Base-by-base conservation (phyloP, 805 yeast genomes). In the Komagataella mondaviorum region DNA sequence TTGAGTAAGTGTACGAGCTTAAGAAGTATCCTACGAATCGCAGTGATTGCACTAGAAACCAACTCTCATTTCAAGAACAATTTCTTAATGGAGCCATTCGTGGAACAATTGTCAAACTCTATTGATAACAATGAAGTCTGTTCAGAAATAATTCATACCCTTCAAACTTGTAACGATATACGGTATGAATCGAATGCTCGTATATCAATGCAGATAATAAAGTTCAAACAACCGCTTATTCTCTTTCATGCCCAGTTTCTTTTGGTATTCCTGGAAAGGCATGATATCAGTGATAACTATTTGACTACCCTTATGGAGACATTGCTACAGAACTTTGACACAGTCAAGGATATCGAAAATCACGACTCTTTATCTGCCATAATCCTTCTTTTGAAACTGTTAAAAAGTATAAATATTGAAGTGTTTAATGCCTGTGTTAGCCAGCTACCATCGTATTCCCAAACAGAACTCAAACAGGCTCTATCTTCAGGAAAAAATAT, bases 151-250 rank as follows among this genome's bases (percentile, higher is more conserved):
- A 53, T 53, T 2, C 55, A 56, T 16, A 53, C 57, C 4, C 48
- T 66, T 8, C 52, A 22, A 20, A 51, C 52, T 23, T 57, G 62
- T 6, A 49, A 57, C 18, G 67, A 66, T 53, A 57, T 63, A 2
- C 60, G 66, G 0, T 59, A 56, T 20, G 54, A 58, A 6, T 59
- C 58, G 14, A 64, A 63, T 45, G 53, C 62, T 18, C 59, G 58
- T 44, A 18, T 66, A 18, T 62, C 67, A 0, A 59, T 65, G 51
- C 69, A 64, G 45, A 60, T 59, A 49, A 60, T 60, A 44, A 64
- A 63, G 48, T 50, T 62, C 51, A 61, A 62, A 47, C 44, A 49
- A 4, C 46, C 49, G 14, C 59, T 63, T 23, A 48, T 64, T 60
- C 1, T 57, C 62, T 46, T 59, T 61, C 23, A 44, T 51, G 12